Base-by-base conservation (phyloP, 805 yeast genomes). In the Wickerhamiella occidentalis region DNA sequence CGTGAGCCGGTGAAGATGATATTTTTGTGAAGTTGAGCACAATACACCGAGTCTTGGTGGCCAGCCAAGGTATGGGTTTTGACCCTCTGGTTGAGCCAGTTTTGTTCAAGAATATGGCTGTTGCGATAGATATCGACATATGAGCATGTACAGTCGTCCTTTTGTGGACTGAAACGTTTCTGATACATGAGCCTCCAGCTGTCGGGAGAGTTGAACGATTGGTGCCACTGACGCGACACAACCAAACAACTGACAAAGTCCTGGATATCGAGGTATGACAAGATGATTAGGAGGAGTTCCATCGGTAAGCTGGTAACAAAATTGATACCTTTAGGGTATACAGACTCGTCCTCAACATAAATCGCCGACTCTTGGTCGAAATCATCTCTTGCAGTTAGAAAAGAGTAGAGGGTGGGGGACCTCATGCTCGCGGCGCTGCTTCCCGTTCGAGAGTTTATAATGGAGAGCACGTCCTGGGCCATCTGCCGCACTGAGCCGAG, bases 21-120 rank as follows among this genome's bases (percentile, higher is more conserved):
- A 54, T 79, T 80, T 17, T 15, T 29, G 64, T 81, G 83, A 15
- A 45, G 21, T 61, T 84, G 86, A 43, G 87, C 72, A 54, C 95
- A 79, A 33, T 90, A 74, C 12, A 88, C 82, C 18, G 94, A 90
- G 61, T 85, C 95, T 36, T 76, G 69, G 61, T 88, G 97, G 3
- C 95, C 96, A 3, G 45, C 49, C 23, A 65, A 52, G 7, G 54
- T 50, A 19, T 36, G 60, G 51, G 15, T 42, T 37, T 7, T 54
- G 43, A 48, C 30, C 7, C 29, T 11, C 2, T 46, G 46, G 18
- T 8, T 12, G n/a, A 5, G 21, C 57, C 55, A 52, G 37, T 54
- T 54, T 29, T 13, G 26, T 30, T 50, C 47, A 6, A 54, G 41
- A 6, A 12, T 15, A 13, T 33, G 47, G 40, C 48, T 35, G 18